Percentiles rank a stretch among this genome's conserved stretches.
Conservation (phyloP, 257 asterid genomes). For the Solanum chilense region DNA sequence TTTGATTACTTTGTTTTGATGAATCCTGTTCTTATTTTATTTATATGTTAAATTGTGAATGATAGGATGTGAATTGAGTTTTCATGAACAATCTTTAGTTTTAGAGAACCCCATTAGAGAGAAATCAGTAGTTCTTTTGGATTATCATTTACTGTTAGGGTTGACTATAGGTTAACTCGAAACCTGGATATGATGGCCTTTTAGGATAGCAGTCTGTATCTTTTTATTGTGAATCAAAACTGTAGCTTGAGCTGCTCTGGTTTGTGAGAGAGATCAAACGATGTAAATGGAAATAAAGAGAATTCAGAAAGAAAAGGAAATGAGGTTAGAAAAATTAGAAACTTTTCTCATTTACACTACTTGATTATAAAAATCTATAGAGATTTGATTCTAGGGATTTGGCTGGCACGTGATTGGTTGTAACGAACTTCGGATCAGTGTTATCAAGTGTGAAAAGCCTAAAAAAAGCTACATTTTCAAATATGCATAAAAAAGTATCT, state of each 20-base stretch:
- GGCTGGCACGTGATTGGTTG: neutral
- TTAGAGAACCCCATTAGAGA: neutral
- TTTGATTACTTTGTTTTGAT: neutral
- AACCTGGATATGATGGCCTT: neutral
- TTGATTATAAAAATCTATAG: neutral
- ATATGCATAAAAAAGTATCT: neutral
- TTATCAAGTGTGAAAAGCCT: neutral
- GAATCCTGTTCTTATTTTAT: neutral
- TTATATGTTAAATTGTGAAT: neutral
- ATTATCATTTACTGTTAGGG: neutral
- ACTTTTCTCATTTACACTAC: neutral
- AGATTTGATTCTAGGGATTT: neutral
- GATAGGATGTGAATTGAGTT: neutral
- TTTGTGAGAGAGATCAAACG: neutral
- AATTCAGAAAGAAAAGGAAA: neutral
- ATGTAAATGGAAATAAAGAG: neutral
- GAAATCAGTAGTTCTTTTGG: neutral
- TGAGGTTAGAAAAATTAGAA: neutral
- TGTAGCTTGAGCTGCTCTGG: neutral
- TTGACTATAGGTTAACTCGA: neutral
- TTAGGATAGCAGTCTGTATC: neutral
- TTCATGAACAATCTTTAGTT: neutral
- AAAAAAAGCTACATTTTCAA: neutral
- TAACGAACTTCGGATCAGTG: neutral
- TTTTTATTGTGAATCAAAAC: neutral